These are phyloP conservation scores for Solanum hybrid DNA, from an alignment of 305 asterid genomes.

Conservation along the genomic window DNA sequence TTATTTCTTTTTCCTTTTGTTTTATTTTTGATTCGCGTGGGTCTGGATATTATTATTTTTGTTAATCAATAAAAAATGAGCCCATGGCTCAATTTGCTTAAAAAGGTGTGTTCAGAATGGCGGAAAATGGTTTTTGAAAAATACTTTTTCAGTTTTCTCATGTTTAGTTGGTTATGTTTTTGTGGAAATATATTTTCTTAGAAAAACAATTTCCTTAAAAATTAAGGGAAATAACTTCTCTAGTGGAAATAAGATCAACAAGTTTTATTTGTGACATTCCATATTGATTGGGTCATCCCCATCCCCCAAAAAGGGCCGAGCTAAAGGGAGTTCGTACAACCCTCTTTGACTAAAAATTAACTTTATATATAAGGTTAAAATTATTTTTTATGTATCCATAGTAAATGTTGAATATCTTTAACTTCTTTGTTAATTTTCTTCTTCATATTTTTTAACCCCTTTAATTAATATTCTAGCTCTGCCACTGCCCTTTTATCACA, in stretches of 20 bases:
- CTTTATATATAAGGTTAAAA: background rate
- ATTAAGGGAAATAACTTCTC: background rate
- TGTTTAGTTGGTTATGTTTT: background rate
- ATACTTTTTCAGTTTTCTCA: background rate
- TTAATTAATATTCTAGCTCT: background rate
- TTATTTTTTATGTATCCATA: no score
- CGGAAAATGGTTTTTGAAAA: background rate
- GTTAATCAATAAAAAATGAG: background rate
- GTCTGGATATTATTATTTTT: no score
- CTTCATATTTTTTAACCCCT: background rate
- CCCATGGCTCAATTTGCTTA: background rate
- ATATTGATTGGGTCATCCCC: background rate
- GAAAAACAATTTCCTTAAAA: background rate
- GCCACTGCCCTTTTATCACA: background rate
- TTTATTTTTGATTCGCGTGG: background rate
- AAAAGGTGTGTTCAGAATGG: background rate
- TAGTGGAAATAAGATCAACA: background rate
- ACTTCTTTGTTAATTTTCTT: background rate
- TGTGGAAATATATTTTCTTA: background rate
- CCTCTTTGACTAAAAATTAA: background rate
- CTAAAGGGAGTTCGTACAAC: background rate
- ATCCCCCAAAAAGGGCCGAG: background rate
- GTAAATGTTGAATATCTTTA: background rate
- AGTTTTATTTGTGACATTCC: background rate
- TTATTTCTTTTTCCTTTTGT: background rate